Percentiles rank a stretch among this genome's conserved stretches.
phyloP scores from a whole-genome alignment of 2,329 filamentous ascomycete genomes.

The Emergomyces orientalis region DNA sequence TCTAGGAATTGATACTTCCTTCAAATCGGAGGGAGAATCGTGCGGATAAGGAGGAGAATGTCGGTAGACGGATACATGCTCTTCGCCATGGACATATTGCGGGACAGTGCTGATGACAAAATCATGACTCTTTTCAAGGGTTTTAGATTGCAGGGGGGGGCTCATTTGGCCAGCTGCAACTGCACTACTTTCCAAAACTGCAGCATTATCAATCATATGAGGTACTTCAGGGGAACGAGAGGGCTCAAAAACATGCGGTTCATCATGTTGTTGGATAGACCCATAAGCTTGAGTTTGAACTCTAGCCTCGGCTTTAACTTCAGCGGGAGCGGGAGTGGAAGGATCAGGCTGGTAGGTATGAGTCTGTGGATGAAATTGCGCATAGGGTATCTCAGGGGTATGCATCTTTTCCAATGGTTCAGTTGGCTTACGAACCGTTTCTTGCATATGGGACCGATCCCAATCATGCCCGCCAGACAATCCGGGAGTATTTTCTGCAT shows the following conservation, averaged over 20 bases:
- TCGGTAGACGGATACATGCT: conserved; percentile 30
- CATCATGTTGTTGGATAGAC: not conserved
- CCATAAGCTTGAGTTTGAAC: not conserved
- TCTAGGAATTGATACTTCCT: not conserved
- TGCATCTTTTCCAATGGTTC: not conserved
- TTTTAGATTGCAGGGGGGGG: not conserved
- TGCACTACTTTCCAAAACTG: not conserved
- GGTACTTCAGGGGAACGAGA: not conserved
- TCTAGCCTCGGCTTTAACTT: not conserved
- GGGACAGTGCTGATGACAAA: conserved; percentile 30
- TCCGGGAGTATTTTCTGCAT: not conserved
- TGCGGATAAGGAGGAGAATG: conserved; percentile 9
- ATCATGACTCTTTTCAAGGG: not conserved
- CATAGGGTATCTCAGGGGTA: not conserved
- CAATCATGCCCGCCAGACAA: not conserved
- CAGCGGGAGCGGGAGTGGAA: not conserved
- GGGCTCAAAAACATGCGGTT: not conserved
- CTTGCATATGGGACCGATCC: not conserved
- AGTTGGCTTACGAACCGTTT: not conserved
- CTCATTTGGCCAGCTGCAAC: not conserved
- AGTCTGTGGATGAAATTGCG: not conserved
- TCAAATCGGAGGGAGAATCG: not conserved
- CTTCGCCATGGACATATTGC: conserved; percentile 39
- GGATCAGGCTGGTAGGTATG: not conserved
- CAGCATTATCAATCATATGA: not conserved